phyloP scores from a whole-genome alignment of 305 asterid species.

The Solanum hybrid region DNA sequence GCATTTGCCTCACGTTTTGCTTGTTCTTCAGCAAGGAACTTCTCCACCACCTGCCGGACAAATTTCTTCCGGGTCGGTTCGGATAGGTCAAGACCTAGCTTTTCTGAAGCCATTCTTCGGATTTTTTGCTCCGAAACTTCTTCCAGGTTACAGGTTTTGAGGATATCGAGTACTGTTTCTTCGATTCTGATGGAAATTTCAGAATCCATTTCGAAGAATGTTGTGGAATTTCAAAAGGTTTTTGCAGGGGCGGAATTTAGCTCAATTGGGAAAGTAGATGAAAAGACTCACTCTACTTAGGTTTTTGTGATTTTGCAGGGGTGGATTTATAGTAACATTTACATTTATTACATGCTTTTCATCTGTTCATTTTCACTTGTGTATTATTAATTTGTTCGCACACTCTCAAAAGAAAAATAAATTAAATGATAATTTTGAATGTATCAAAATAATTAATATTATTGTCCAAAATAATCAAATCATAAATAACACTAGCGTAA shows the following conservation, averaged over 20 bases:
- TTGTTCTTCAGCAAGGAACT: slow-evolving; percentile 48
- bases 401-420: background rate
- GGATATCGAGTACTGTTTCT: slow-evolving; percentile 57
- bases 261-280: background rate
- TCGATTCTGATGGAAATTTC: slow-evolving; percentile 44
- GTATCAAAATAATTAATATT: background rate
- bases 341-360: background rate
- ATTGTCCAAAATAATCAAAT: background rate
- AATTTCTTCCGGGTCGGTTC: slow-evolving; percentile 53
- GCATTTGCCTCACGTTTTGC: slow-evolving; percentile 25
- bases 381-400: background rate
- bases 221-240: background rate
- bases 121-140: slow-evolving; percentile 68
- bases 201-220: slow-evolving; percentile 31
- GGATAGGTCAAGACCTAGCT: slow-evolving; percentile 60
- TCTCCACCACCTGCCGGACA: slow-evolving; percentile 62
- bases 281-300: background rate
- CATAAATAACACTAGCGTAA: background rate
- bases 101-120: slow-evolving; percentile 69
- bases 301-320: background rate
- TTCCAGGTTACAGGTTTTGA: slow-evolving; percentile 58
- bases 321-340: background rate
- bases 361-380: background rate
- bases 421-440: background rate
- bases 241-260: background rate